Evolutionary conservation across 2,329 filamentous ascomycete species (phyloP).

Genomic region (Apiospora marii): DNA sequence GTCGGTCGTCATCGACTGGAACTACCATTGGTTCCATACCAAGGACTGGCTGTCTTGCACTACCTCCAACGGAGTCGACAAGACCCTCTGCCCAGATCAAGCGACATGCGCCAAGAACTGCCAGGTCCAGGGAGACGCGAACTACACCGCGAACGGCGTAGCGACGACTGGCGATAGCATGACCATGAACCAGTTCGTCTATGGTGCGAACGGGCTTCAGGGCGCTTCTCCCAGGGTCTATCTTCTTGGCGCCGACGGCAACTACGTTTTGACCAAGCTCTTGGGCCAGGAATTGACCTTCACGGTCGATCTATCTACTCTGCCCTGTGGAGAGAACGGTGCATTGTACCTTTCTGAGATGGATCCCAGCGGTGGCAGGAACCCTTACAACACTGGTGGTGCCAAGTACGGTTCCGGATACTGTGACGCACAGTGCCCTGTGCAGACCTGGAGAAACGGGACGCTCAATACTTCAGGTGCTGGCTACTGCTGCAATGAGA

Average conservation of each 20-base stretch:
- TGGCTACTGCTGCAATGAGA: slow-evolving; percentile 66
- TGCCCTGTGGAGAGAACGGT: slow-evolving; percentile 72
- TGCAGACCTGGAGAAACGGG: slow-evolving; percentile 43
- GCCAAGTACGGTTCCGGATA: slow-evolving; percentile 63
- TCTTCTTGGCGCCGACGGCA: slow-evolving; percentile 60
- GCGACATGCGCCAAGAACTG: slow-evolving; percentile 49
- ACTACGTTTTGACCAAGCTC: slow-evolving; percentile 65
- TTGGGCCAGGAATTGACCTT: slow-evolving; percentile 70
- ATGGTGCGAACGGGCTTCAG: slow-evolving; percentile 42
- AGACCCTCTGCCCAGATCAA: slow-evolving; percentile 43
- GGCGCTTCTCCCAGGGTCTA: slow-evolving; percentile 59
- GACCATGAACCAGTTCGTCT: slow-evolving; percentile 58
- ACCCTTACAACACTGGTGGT: slow-evolving; percentile 53
- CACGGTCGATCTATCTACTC: slow-evolving; percentile 69
- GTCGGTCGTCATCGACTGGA: slow-evolving; percentile 56
- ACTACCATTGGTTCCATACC: slow-evolving; percentile 59
- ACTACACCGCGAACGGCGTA: slow-evolving; percentile 53
- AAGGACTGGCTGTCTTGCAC: slow-evolving; percentile 54
- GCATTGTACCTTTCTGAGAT: slow-evolving; percentile 71
- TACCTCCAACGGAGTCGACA: slow-evolving; percentile 49
- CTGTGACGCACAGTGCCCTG: slow-evolving; percentile 59
- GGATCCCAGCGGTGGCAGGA: slow-evolving; percentile 66
- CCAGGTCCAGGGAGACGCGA: slow-evolving; percentile 52
- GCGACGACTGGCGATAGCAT: slow-evolving; percentile 50
- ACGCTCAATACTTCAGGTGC: slow-evolving; percentile 60